Evolutionary conservation across 345 rosid species (phyloP).

Genomic region (Garcia nutans): DNA sequence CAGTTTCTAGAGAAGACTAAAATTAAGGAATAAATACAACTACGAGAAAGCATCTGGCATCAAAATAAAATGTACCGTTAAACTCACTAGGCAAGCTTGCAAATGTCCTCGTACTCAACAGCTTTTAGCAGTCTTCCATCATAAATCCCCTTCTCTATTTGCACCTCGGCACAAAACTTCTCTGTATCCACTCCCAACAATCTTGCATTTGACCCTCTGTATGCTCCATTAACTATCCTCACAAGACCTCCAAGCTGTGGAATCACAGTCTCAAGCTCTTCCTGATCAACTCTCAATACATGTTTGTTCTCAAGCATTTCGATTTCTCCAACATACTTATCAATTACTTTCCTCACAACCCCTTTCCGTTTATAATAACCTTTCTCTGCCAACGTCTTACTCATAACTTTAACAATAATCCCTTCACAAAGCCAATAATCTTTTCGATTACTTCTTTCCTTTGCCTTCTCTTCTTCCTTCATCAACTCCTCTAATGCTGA

Average conservation of each 20-base stretch:
- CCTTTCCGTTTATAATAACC: slow-evolving; percentile 95
- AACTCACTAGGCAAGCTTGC: slow-evolving; percentile 60
- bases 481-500: slow-evolving; percentile 86
- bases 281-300: slow-evolving; percentile 80
- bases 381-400: slow-evolving; percentile 67
- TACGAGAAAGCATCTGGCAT: not conserved
- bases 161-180: slow-evolving; percentile 78
- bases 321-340: slow-evolving; percentile 78
- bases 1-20: not conserved
- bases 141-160: slow-evolving; percentile 88
- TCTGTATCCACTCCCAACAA: slow-evolving; percentile 77
- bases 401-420: slow-evolving; percentile 85
- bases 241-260: slow-evolving; percentile 80
- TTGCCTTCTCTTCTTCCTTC: slow-evolving; percentile 82
- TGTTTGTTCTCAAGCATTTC: slow-evolving; percentile 86
- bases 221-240: slow-evolving; percentile 86
- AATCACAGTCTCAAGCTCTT: slow-evolving; percentile 93
- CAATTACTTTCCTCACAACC: slow-evolving; percentile 75
- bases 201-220: slow-evolving; percentile 75
- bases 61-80: not conserved
- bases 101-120: slow-evolving; percentile 85
- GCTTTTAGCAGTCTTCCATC: slow-evolving; percentile 85
- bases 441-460: slow-evolving; percentile 79
- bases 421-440: slow-evolving; percentile 89
- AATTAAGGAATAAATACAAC: not conserved